phyloP scores from a whole-genome alignment of 2,329 filamentous ascomycete species.

The Diplodia mutila region DNA sequence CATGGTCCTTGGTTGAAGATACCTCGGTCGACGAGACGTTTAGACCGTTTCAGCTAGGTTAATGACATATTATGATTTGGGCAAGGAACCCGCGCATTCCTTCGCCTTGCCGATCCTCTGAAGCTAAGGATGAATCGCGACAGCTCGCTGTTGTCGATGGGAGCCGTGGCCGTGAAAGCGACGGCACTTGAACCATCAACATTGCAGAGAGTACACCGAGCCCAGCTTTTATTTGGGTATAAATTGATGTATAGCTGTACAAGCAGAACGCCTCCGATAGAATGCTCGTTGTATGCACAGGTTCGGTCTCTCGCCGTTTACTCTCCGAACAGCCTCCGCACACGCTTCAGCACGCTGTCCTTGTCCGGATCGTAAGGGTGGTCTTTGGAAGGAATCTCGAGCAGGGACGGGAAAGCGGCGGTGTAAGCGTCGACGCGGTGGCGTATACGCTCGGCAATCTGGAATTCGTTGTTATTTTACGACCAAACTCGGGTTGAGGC shows the following conservation, averaged over 20 bases:
- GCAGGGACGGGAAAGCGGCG: slow-evolving; percentile 90
- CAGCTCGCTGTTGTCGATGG: background rate
- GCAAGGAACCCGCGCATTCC: background rate
- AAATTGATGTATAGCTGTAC: slow-evolving; percentile 24
- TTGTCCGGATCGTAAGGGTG: slow-evolving; percentile 99
- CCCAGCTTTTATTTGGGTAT: slow-evolving; percentile 7
- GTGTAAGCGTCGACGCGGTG: slow-evolving; percentile 89
- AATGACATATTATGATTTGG: slow-evolving; percentile 16
- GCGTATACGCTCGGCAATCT: slow-evolving; percentile 95
- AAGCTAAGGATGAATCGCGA: background rate
- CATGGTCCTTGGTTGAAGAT: slow-evolving; percentile 11
- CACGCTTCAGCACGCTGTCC: slow-evolving; percentile 92
- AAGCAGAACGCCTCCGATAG: slow-evolving; percentile 18
- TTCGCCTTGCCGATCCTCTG: background rate
- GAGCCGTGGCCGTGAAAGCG: background rate
- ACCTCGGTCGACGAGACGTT: slow-evolving; percentile 20
- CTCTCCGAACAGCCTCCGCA: slow-evolving; percentile 74
- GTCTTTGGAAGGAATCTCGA: slow-evolving; percentile 98
- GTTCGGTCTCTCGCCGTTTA: slow-evolving; percentile 44
- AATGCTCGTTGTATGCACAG: background rate
- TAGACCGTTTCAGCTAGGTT: slow-evolving; percentile 3
- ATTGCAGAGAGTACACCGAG: background rate
- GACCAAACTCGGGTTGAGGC: background rate
- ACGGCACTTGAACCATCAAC: background rate
- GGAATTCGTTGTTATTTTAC: slow-evolving; percentile 24